phyloP scores from a whole-genome alignment of 176 grass and related monocot genomes.

The Echinochloa phyllopogon region DNA sequence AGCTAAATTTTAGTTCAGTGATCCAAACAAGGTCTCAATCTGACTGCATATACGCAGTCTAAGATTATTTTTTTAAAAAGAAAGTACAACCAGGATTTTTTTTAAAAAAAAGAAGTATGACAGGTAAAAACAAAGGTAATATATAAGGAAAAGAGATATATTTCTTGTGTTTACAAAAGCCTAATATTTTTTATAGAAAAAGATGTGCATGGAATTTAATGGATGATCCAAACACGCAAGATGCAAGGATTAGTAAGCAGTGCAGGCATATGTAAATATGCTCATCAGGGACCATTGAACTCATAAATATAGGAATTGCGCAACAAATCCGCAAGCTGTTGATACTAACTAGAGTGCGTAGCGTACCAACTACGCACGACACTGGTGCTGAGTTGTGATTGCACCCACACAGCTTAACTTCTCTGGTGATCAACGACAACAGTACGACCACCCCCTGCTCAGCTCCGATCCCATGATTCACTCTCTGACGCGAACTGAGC shows the following conservation, averaged over 20 bases:
- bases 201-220: background rate
- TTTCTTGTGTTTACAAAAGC: background rate
- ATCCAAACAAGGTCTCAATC: too few species aligned
- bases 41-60: too few species aligned
- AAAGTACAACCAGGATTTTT: too few species aligned
- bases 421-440: too few species aligned
- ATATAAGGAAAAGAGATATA: background rate
- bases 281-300: conserved; percentile 45
- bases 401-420: conserved; percentile 36
- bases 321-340: conserved; percentile 52
- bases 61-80: too few species aligned
- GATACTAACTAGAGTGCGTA: conserved; percentile 13
- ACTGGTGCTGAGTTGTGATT: conserved; percentile 50
- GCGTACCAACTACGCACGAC: conserved; percentile 41
- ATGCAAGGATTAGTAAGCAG: background rate
- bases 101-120: background rate
- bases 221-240: background rate
- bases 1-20: too few species aligned
- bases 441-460: too few species aligned
- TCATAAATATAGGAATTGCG: conserved; percentile 47
- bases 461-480: too few species aligned
- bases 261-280: background rate
- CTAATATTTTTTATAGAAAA: too few species aligned
- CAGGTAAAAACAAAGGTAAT: too few species aligned
- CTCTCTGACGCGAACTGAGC: too few species aligned